Base-by-base conservation (phyloP, 1,284 basidiomycete genomes). In the Trichosporon sp. region DNA sequence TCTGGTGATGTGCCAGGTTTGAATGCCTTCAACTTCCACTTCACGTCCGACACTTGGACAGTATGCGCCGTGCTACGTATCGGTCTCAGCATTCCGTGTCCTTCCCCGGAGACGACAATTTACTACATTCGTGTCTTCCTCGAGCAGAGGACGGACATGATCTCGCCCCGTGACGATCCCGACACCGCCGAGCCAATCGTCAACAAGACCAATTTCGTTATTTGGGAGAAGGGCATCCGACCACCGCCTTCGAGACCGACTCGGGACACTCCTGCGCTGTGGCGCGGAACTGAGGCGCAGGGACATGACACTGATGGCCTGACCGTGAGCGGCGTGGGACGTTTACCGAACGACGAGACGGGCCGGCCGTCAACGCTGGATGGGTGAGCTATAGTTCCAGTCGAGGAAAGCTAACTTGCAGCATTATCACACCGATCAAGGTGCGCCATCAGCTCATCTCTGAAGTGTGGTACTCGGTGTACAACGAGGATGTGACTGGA, bases 401-500 rank as follows among this genome's bases (percentile, higher is more conserved):
- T 10, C 3, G 21, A 21, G 27, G 29, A 10, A 56, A 21, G 31
- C 25, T 19, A 54, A 58, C 19, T 21, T 10, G n/a, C 61, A 74
- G 73, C 13, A 67, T 73, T 21, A 62, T 72, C n/a, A 75, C 77
- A 2, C 77, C 77, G 1, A 74, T 78, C 56, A 56, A 59, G 10
- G 74, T 76, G 2, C 60, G 69, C 2, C 77, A 78, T 60, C 59
- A 69, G 34, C 65, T 78, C 5, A 62, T 70, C 10, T 44, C 73
- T n/a, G 71, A 78, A 52, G 66, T 78, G 4, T 74, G 65, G 60
- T 78, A 76, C 65, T 71, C 74, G 0, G 68, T 77, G 5, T 69
- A 71, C 21, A 71, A 71, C 19, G 71, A 75, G 61, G 70, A 74
- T 40, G 62, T 71, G 25, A 4, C 27, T 1, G 72, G 71, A 2